These are phyloP conservation scores for Didymella keratinophila DNA, from an alignment of 2,329 filamentous ascomycete species.

Conservation along the genomic window DNA sequence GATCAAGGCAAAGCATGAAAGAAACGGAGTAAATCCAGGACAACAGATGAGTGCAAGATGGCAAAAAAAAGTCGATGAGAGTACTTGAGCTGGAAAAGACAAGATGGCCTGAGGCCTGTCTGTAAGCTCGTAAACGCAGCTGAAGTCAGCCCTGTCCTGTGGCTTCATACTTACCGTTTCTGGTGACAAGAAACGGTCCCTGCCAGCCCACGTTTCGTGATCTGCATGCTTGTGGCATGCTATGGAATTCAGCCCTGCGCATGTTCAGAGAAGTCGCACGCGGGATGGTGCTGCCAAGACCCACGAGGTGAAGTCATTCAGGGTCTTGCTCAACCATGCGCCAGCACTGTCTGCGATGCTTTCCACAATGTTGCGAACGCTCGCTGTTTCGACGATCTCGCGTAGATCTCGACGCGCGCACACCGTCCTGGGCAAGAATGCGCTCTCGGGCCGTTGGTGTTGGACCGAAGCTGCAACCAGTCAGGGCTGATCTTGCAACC, in stretches of 20 bases:
- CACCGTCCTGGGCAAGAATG: slow-evolving; percentile 6
- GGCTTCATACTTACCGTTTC: slow-evolving; percentile 35
- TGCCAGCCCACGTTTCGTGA: neutral
- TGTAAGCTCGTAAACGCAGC: neutral
- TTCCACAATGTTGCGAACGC: neutral
- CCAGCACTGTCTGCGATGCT: neutral
- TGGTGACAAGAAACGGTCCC: slow-evolving; percentile 17
- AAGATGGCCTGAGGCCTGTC: neutral
- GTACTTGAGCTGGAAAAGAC: neutral
- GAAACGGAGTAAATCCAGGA: neutral
- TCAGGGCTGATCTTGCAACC: neutral
- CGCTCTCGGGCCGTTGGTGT: slow-evolving; percentile 10
- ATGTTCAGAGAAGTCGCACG: slow-evolving; percentile 1
- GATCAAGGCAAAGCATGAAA: slow-evolving; percentile 1
- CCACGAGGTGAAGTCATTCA: neutral
- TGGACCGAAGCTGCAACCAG: slow-evolving; percentile 12
- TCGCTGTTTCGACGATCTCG: neutral
- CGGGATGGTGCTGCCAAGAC: slow-evolving; percentile 8
- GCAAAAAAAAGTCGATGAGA: neutral
- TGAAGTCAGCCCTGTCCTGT: slow-evolving; percentile 33
- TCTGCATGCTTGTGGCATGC: slow-evolving; percentile 15
- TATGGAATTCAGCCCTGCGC: slow-evolving; percentile 18
- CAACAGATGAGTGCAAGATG: neutral
- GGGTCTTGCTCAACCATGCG: neutral
- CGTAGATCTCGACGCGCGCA: slow-evolving; percentile 4